Percentiles rank a stretch among this genome's conserved stretches.
These are phyloP conservation scores for Lolium rigidum DNA, from an alignment of 176 grass and related monocot species.

Conservation along the genomic window DNA sequence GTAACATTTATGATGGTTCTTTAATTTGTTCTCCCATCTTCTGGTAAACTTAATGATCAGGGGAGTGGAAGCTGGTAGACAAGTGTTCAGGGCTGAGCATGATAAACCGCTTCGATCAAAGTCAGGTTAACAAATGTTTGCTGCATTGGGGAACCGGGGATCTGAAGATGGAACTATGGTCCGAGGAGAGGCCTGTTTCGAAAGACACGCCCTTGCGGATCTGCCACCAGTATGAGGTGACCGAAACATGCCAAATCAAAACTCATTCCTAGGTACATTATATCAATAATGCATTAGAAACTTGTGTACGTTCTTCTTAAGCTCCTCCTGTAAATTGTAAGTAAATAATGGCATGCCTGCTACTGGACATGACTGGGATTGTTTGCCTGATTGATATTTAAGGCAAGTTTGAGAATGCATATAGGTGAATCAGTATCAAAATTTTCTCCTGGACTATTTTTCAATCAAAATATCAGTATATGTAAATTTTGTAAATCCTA, in stretches of 20 bases:
- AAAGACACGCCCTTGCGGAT: conserved; percentile 65
- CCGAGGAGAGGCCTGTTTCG: conserved; percentile 84
- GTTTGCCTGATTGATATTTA: background rate
- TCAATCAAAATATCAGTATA: background rate
- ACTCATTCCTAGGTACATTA: background rate
- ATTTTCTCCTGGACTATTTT: background rate
- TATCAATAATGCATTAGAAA: background rate
- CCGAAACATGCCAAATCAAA: conserved; percentile 44
- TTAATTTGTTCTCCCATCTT: conserved; percentile 9
- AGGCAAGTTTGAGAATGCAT: background rate
- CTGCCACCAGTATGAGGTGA: conserved; percentile 78
- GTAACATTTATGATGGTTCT: background rate
- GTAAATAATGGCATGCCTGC: background rate
- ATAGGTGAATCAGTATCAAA: background rate
- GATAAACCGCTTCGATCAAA: conserved; percentile 68
- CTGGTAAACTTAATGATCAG: conserved; percentile 39
- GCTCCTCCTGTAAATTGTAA: background rate
- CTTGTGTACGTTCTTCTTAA: background rate
- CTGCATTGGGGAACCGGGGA: conserved; percentile 77
- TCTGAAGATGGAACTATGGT: conserved; percentile 88
- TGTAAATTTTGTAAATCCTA: background rate
- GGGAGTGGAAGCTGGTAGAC: conserved; percentile 89
- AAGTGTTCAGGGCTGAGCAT: conserved; percentile 70
- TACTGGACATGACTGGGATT: background rate
- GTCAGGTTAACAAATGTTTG: conserved; percentile 75